phyloP scores from a whole-genome alignment of 2,329 filamentous ascomycete genomes.

The Thelonectria discophora region DNA sequence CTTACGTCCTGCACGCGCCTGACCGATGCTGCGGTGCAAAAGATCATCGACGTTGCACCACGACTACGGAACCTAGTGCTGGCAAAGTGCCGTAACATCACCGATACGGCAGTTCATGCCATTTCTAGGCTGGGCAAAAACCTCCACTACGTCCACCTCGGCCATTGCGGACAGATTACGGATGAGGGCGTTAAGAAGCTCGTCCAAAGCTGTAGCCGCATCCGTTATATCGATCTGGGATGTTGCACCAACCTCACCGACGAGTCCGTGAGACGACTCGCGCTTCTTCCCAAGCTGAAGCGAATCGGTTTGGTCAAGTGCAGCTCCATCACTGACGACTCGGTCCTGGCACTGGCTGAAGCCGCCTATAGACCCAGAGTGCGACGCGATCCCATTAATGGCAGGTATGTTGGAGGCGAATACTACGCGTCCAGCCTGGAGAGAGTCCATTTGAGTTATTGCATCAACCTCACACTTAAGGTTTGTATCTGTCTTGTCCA shows the following conservation, averaged over 20 bases:
- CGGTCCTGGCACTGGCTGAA: slow-evolving; percentile 84
- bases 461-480: slow-evolving; percentile 81
- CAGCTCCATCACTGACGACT: slow-evolving; percentile 85
- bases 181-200: slow-evolving; percentile 87
- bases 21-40: slow-evolving; percentile 86
- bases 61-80: slow-evolving; percentile 91
- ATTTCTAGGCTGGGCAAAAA: slow-evolving; percentile 95
- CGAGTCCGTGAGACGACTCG: slow-evolving; percentile 82
- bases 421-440: slow-evolving; percentile 76
- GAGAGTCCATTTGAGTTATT: slow-evolving; percentile 96
- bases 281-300: slow-evolving; percentile 89
- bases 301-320: slow-evolving; percentile 97
- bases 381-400: slow-evolving; percentile 59
- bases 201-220: slow-evolving; percentile 87
- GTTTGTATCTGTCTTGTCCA: slow-evolving; percentile 59
- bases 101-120: slow-evolving; percentile 84
- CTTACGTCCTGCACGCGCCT: slow-evolving; percentile 87
- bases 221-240: slow-evolving; percentile 97
- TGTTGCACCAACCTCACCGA: slow-evolving; percentile 93
- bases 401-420: slow-evolving; percentile 59
- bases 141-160: slow-evolving; percentile 93
- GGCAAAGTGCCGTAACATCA: slow-evolving; percentile 93
- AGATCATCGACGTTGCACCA: slow-evolving; percentile 86
- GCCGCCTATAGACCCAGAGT: slow-evolving; percentile 65
- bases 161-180: slow-evolving; percentile 91